phyloP scores from a whole-genome alignment of 139 green algal species.

The Ulvella scutata region DNA sequence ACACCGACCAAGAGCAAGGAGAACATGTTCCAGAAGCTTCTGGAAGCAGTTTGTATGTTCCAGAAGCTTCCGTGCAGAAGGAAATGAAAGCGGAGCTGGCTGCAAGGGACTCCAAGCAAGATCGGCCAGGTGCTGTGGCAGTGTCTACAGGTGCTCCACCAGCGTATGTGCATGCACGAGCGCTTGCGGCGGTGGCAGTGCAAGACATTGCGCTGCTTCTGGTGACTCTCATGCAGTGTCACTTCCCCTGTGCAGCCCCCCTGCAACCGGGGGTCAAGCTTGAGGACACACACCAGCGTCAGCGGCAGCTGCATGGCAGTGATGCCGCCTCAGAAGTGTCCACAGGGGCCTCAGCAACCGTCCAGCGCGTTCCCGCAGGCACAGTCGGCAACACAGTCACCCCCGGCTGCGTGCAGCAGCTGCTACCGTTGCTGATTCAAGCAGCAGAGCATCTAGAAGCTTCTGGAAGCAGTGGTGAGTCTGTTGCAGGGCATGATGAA shows the following conservation, averaged over 20 bases:
- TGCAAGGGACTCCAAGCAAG: neutral
- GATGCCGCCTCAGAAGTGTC: neutral
- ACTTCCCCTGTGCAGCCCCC: neutral
- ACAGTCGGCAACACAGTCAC: neutral
- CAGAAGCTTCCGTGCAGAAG: neutral
- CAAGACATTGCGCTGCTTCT: conserved; percentile 2
- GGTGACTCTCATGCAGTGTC: neutral
- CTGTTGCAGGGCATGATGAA: no score
- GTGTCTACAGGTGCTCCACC: neutral
- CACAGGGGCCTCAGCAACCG: no score
- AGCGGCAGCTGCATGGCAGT: no score
- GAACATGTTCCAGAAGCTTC: no score
- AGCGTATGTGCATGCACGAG: neutral
- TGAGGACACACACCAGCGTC: no score
- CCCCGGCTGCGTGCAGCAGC: neutral
- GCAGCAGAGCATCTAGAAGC: no score
- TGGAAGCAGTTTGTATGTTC: neutral
- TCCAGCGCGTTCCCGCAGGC: no score
- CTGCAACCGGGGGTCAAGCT: neutral
- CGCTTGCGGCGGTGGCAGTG: neutral
- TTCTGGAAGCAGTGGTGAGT: no score
- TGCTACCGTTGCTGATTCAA: neutral
- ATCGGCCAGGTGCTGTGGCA: neutral
- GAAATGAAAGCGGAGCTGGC: neutral
- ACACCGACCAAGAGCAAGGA: no score